Conservation (phyloP, 345 rosid genomes). For the Mangifera indica region DNA sequence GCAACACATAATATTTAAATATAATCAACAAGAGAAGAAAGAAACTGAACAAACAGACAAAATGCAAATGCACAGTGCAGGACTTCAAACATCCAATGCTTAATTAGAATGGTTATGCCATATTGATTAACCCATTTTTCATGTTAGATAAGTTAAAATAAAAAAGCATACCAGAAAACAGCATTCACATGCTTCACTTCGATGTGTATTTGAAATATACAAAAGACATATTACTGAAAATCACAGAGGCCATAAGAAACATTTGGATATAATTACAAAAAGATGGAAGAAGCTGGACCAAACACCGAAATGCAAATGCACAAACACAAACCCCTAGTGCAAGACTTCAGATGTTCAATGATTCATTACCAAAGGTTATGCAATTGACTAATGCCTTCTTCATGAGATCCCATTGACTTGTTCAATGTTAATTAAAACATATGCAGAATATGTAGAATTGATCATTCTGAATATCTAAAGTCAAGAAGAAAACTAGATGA, state of each 20-base stretch:
- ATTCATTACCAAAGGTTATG: no score
- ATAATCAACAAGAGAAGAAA: neutral
- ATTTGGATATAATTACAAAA: neutral
- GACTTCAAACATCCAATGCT: neutral
- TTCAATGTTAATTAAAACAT: neutral
- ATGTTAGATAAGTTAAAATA: neutral
- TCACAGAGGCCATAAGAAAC: no score
- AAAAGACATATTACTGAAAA: no score
- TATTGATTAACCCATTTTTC: neutral
- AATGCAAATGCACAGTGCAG: neutral
- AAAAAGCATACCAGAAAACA: neutral
- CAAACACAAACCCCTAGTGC: neutral
- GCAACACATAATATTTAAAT: no score
- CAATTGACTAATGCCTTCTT: neutral
- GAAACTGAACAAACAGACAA: neutral
- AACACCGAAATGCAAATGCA: neutral
- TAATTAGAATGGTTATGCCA: neutral
- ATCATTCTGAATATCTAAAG: neutral
- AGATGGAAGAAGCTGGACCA: neutral
- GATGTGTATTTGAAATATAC: no score
- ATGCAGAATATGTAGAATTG: neutral
- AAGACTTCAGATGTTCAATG: neutral
- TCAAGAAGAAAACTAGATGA: neutral
- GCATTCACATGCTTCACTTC: no score
- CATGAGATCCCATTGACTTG: no score